phyloP scores from a whole-genome alignment of 306 rosid species.

The Calophaca sinica region DNA sequence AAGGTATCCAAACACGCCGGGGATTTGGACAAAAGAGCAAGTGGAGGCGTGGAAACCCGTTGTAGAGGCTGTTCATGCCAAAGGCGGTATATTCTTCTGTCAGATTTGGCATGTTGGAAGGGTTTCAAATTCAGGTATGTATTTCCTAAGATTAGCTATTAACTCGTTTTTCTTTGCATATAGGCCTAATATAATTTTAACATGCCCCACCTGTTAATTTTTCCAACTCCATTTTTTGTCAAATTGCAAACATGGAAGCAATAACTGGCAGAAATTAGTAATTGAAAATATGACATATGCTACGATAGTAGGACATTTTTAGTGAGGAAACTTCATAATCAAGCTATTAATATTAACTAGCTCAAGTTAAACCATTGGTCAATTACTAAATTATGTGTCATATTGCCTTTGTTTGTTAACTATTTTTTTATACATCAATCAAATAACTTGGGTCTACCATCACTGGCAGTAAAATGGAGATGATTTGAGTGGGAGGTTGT shows the following conservation, averaged over 20 bases:
- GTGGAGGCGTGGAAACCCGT: slow-evolving; percentile 62
- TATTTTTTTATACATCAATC: not conserved
- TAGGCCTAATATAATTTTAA: not conserved
- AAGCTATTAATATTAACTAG: not conserved
- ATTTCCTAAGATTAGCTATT: not conserved
- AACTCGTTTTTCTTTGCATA: not conserved
- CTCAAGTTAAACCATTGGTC: not conserved
- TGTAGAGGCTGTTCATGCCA: slow-evolving; percentile 64
- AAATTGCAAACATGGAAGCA: not conserved
- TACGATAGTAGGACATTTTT: not conserved
- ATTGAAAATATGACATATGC: too few species aligned
- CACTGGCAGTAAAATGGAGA: not conserved
- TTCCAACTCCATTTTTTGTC: not conserved
- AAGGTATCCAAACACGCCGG: slow-evolving; percentile 53
- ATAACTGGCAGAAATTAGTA: not conserved
- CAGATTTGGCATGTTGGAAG: slow-evolving; percentile 68
- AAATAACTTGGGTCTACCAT: not conserved
- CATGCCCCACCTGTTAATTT: not conserved
- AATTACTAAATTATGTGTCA: not conserved
- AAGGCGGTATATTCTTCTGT: slow-evolving; percentile 61
- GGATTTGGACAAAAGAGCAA: slow-evolving; percentile 65
- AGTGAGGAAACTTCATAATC: too few species aligned
- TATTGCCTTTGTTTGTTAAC: too few species aligned
- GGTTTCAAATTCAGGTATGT: slow-evolving; percentile 49
- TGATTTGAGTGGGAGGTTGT: too few species aligned